A percentile compares a stretch with the other conserved stretches of the same genome.
Conservation (phyloP, 768 basidiomycete species). For the Tephrocybe sp. region DNA sequence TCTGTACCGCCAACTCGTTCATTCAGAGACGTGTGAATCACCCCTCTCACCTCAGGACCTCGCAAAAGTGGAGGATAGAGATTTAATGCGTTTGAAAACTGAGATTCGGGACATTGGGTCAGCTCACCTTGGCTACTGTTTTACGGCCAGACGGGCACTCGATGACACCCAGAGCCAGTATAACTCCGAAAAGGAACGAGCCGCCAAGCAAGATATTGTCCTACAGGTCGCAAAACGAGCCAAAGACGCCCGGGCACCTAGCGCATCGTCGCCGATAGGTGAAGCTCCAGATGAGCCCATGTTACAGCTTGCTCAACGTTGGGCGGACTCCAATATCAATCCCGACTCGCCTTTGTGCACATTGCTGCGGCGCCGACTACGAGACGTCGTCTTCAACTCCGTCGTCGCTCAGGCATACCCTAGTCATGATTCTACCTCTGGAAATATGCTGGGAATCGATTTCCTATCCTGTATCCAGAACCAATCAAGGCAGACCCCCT, state of each 20-base stretch:
- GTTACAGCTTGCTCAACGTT: constrained; percentile 62
- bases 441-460: constrained; percentile 25
- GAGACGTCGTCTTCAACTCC: constrained; percentile 58
- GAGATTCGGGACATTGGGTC: constrained; percentile 76
- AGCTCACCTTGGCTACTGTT: constrained; percentile 58
- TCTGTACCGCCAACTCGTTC: constrained; percentile 73
- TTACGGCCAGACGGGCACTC: constrained; percentile 30
- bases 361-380: constrained; percentile 62
- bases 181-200: constrained; percentile 52
- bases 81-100: constrained; percentile 60
- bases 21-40: constrained; percentile 39
- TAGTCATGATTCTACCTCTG: constrained; percentile 33
- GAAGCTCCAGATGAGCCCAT: constrained; percentile 47
- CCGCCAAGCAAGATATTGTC: constrained; percentile 61
- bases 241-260: constrained; percentile 35
- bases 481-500: constrained; percentile 15
- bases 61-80: constrained; percentile 45
- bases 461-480: constrained; percentile 18
- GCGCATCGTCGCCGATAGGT: constrained; percentile 23
- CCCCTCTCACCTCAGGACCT: constrained; percentile 23
- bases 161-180: constrained; percentile 22
- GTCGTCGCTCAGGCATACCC: constrained; percentile 56
- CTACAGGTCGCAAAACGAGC: constrained; percentile 77
- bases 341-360: constrained; percentile 53
- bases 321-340: constrained; percentile 69